Conservation (phyloP, 768 basidiomycete species). For the Calocybe gangraenosa region DNA sequence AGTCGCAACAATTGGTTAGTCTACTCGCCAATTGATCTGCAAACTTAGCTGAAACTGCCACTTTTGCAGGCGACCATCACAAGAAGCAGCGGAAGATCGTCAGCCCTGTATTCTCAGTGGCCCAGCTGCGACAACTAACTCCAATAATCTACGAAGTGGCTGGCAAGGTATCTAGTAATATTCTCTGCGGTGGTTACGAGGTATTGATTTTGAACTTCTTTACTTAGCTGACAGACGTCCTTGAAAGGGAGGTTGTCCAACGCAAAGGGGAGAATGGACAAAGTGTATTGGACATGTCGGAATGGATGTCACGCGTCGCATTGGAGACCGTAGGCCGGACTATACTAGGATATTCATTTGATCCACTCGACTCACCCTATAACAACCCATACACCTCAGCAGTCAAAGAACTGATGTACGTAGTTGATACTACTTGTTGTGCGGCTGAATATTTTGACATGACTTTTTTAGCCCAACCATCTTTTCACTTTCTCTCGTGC, state of each 20-base stretch:
- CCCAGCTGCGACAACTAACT: constrained; percentile 39
- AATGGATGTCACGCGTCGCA: constrained; percentile 42
- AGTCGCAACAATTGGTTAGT: constrained; percentile 34
- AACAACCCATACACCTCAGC: constrained; percentile 42
- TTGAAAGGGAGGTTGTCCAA: constrained; percentile 20
- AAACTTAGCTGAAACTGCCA: neutral
- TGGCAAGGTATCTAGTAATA: constrained; percentile 30
- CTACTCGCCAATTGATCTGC: neutral
- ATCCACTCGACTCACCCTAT: constrained; percentile 36
- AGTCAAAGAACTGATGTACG: constrained; percentile 42
- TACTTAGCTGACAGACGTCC: constrained; percentile 25
- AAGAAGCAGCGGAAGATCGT: constrained; percentile 46
- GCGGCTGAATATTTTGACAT: neutral
- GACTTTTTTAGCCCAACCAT: constrained; percentile 35
- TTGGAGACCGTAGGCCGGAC: constrained; percentile 41
- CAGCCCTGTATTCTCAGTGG: constrained; percentile 41
- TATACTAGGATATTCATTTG: constrained; percentile 43
- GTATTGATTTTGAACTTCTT: neutral
- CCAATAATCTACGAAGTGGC: constrained; percentile 42
- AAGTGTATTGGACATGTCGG: constrained; percentile 38
- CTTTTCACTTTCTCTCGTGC: constrained; percentile 39
- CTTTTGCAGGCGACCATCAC: constrained; percentile 35
- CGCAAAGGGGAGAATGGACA: constrained; percentile 5
- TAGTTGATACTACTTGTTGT: neutral
- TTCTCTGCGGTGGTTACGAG: neutral